Evolutionary conservation across 169 alveolate genomes (phyloP).

Genomic region (Plasmodium gonderi): DNA sequence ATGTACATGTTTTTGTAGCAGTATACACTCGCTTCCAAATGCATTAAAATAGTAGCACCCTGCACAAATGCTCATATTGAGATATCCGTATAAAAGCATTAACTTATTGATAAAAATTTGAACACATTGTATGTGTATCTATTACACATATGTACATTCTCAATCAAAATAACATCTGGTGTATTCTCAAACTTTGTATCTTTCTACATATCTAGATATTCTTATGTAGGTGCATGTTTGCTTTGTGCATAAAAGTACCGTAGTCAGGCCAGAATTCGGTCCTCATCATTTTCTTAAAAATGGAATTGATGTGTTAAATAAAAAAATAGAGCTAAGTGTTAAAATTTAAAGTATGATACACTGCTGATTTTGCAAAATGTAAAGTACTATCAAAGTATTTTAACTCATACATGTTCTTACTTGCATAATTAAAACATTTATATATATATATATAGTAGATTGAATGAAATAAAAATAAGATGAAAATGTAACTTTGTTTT

Average conservation of each 20-base stretch:
- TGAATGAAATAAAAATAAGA: not conserved
- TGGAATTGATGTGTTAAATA: not conserved
- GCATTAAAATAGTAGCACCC: no score
- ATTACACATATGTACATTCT: no score
- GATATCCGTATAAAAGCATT: no score
- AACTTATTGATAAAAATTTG: no score
- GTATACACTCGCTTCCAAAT: not conserved
- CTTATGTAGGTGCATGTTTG: not conserved
- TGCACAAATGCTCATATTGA: no score
- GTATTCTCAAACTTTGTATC: not conserved
- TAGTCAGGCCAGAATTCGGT: slow-evolving; percentile 64
- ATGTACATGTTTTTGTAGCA: not conserved
- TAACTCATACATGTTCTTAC: not conserved
- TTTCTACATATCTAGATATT: not conserved
- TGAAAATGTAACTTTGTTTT: not conserved
- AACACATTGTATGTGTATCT: no score
- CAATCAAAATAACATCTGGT: not conserved
- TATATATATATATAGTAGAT: not conserved
- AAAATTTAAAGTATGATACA: not conserved
- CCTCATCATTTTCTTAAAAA: slow-evolving; percentile 1
- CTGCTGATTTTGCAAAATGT: not conserved
- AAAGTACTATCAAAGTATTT: not conserved
- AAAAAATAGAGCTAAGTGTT: not conserved
- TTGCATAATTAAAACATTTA: not conserved
- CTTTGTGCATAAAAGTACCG: slow-evolving; percentile 9